Evolutionary conservation across 176 grass and related monocot species (phyloP).

Genomic region (Bonia amplexicaulis): DNA sequence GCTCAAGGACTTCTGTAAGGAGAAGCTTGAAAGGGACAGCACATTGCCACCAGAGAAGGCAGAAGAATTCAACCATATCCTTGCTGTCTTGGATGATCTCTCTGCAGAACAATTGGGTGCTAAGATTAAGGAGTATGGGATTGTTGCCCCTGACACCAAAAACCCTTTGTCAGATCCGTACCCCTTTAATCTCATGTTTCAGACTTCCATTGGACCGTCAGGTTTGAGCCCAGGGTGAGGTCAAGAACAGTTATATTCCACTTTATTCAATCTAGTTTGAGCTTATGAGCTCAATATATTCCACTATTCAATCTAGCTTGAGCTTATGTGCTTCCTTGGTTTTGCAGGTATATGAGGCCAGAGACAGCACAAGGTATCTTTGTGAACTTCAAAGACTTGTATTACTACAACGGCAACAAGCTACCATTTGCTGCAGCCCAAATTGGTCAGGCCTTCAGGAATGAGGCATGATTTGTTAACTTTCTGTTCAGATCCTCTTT

Average conservation of each 20-base stretch:
- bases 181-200: constrained; percentile 98
- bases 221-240: constrained; percentile 74
- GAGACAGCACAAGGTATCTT: constrained; percentile 96
- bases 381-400: constrained; percentile 90
- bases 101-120: constrained; percentile 66
- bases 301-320: neutral
- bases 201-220: constrained; percentile 95
- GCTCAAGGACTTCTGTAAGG: constrained; percentile 90
- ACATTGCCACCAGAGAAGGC: constrained; percentile 50
- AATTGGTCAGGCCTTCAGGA: constrained; percentile 87
- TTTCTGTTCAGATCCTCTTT: constrained; percentile 8
- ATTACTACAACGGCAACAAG: constrained; percentile 84
- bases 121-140: constrained; percentile 88
- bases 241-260: constrained; percentile 13
- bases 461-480: constrained; percentile 53
- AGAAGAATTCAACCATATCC: constrained; percentile 53
- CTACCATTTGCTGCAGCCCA: constrained; percentile 89
- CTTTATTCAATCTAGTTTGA: neutral
- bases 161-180: constrained; percentile 74
- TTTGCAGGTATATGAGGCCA: constrained; percentile 87
- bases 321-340: constrained; percentile 25
- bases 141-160: constrained; percentile 90
- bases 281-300: constrained; percentile 18
- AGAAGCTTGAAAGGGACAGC: constrained; percentile 64
- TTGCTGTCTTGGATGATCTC: constrained; percentile 86